Evolutionary conservation across 805 yeast species (phyloP).

Genomic region (Jamesozyma piceae): DNA sequence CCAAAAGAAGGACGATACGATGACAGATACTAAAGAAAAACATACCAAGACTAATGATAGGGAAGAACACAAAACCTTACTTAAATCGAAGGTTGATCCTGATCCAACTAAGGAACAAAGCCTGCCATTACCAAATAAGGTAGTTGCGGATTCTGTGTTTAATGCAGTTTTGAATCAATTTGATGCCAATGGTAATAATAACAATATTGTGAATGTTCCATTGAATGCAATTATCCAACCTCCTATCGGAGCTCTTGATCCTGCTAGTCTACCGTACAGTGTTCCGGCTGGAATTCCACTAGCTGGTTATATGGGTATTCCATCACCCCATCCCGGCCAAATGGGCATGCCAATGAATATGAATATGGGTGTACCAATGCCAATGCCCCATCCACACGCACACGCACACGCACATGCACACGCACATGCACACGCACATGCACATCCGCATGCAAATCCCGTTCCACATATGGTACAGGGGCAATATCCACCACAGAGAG

Average conservation of each 20-base stretch:
- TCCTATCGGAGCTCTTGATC: slow-evolving; percentile 9
- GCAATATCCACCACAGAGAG: not conserved
- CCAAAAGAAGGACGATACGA: slow-evolving; percentile 26
- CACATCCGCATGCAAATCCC: not conserved
- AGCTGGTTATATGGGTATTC: slow-evolving; percentile 10
- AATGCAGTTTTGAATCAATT: slow-evolving; percentile 29
- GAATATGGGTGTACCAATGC: slow-evolving; percentile 7
- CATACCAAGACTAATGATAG: slow-evolving; percentile 1
- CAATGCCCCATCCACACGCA: slow-evolving; percentile 7
- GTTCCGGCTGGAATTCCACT: slow-evolving; percentile 19
- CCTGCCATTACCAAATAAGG: slow-evolving; percentile 15
- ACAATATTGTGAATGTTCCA: slow-evolving; percentile 1
- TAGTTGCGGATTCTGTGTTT: slow-evolving; percentile 27
- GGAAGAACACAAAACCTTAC: not conserved
- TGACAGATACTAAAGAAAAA: slow-evolving; percentile 2
- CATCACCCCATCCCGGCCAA: slow-evolving; percentile 6
- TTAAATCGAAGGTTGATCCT: not conserved
- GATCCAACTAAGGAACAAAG: slow-evolving; percentile 6
- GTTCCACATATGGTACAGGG: not conserved
- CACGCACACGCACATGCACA: not conserved
- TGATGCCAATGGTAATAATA: slow-evolving; percentile 9
- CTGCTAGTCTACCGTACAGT: slow-evolving; percentile 23
- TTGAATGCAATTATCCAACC: slow-evolving; percentile 6
- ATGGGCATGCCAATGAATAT: slow-evolving; percentile 7
- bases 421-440: not conserved